phyloP scores from a whole-genome alignment of 306 rosid species.

The Begonia masoniana region DNA sequence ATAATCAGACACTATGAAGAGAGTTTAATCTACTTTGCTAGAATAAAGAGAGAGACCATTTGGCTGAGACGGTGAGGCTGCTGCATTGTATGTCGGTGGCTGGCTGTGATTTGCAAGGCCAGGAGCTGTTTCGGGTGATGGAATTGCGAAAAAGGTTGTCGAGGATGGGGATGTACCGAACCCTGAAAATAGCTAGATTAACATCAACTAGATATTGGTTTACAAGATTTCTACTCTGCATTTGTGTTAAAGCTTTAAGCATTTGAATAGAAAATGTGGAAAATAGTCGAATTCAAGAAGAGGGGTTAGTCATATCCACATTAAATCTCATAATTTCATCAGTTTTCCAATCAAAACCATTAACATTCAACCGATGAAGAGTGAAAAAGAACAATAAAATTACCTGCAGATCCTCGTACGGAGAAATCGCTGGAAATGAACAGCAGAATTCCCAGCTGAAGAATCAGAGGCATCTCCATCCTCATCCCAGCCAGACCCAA shows the following conservation, averaged over 20 bases:
- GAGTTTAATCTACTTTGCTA: constrained; percentile 2
- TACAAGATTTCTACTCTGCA: no score
- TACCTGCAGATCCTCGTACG: constrained; percentile 63
- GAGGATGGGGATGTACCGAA: constrained; percentile 42
- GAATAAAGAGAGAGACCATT: constrained; percentile 29
- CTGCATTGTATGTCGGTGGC: constrained; percentile 28
- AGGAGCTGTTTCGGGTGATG: constrained; percentile 32
- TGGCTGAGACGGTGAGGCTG: constrained; percentile 30
- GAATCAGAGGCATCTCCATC: constrained; percentile 30
- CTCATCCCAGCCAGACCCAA: constrained; percentile 39
- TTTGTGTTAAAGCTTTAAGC: no score
- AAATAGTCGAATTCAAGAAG: background rate
- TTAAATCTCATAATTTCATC: background rate
- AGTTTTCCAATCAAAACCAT: constrained; percentile 2
- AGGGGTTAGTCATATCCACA: constrained; percentile 6
- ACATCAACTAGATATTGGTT: no score
- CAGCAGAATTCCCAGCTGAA: constrained; percentile 40
- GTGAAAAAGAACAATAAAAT: constrained; percentile 7
- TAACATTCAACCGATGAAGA: constrained; percentile 5
- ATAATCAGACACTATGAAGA: constrained; percentile 6
- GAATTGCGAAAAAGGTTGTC: constrained; percentile 18
- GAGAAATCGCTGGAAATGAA: constrained; percentile 34
- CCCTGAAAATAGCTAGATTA: background rate
- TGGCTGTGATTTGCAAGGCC: constrained; percentile 19
- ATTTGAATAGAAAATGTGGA: no score